Evolutionary conservation across 75 land plant species (phyloP), one percentile per base, ranked within the genome.

Genomic region (Isoetes taiwanensis): DNA sequence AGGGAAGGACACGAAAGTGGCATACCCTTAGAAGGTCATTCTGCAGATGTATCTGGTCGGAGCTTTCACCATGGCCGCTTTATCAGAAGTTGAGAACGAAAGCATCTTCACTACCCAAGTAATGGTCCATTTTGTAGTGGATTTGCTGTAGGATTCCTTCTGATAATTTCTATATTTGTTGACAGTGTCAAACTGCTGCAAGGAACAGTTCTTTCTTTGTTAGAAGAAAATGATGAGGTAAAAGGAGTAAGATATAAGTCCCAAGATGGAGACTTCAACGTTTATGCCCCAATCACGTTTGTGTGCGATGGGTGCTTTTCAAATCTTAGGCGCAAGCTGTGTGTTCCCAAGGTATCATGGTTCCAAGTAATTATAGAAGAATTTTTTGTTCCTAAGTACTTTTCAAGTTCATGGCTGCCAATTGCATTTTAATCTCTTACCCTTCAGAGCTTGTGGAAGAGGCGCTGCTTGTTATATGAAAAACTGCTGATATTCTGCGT

Each of bases 271-370:
- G 83, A 70, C 54, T 30, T 70, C 23, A 68, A 70, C 57, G 87
- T 78, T 43, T 67, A 58, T 72, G 96, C 96, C 21, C 87, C 96
- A 50, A 64, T 90, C 19, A 90, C 96, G 24, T 61, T 90, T 63
- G 94, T 90, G n/a, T 89, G 96, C 64, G 96, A 89, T 75, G 96
- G 96, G 16, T 89, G 90, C 62, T 89, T 85, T 57, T 90, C 96
- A 57, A 90, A 90, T 61, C 56, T 89, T 65, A 65, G 96, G 43
- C 78, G 80, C 26, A 74, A 87, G 12, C 91, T 89, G 40, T 90
- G 96, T 64, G 58, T 34, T 30, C 77, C 87, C 1, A 76, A 89
- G 90, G 96, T 89, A 26, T 31, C 1, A n/a, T n/a, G n/a, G n/a
- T n/a, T n/a, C n/a, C n/a, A n/a, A n/a, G n/a, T n/a, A n/a, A n/a